Evolutionary conservation across 164 flowering plant species (phyloP).

Genomic region (Chloranthus sessilifolius): DNA sequence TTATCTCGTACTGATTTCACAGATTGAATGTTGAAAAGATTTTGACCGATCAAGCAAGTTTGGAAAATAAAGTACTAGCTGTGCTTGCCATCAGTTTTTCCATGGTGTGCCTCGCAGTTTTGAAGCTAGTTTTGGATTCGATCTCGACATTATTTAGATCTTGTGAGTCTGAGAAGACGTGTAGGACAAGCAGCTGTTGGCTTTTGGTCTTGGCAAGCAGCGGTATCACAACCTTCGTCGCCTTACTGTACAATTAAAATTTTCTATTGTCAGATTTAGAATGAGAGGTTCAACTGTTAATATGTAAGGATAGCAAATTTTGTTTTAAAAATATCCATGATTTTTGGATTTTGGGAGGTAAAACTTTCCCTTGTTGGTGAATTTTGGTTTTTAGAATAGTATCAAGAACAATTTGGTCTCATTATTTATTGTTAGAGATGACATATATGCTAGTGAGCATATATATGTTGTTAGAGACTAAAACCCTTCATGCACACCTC

Average conservation of each 20-base stretch:
- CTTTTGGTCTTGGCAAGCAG: slow-evolving; percentile 48
- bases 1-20: slow-evolving; percentile 9
- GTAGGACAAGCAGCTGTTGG: slow-evolving; percentile 53
- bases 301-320: too few relatives aligned
- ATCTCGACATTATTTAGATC: slow-evolving; percentile 24
- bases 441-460: too few relatives aligned
- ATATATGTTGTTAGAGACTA: too few relatives aligned
- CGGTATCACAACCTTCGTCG: slow-evolving; percentile 39
- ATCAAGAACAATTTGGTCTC: too few relatives aligned
- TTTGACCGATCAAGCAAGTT: slow-evolving; percentile 36
- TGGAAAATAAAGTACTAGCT: slow-evolving; percentile 61
- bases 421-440: too few relatives aligned
- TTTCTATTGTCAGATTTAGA: too few relatives aligned
- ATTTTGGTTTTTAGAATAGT: too few relatives aligned
- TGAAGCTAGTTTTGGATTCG: slow-evolving; percentile 42
- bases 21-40: slow-evolving; percentile 56
- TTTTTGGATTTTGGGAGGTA: not conserved
- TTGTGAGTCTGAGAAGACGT: slow-evolving; percentile 17
- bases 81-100: slow-evolving; percentile 47
- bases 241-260: slow-evolving; percentile 38
- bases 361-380: not conserved
- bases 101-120: slow-evolving; percentile 39
- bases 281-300: too few relatives aligned
- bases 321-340: not conserved
- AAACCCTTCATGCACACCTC: too few relatives aligned